These are phyloP conservation scores for Conoideocrella luteorostrata DNA, from an alignment of 2,329 filamentous ascomycete species.

Conservation along the genomic window DNA sequence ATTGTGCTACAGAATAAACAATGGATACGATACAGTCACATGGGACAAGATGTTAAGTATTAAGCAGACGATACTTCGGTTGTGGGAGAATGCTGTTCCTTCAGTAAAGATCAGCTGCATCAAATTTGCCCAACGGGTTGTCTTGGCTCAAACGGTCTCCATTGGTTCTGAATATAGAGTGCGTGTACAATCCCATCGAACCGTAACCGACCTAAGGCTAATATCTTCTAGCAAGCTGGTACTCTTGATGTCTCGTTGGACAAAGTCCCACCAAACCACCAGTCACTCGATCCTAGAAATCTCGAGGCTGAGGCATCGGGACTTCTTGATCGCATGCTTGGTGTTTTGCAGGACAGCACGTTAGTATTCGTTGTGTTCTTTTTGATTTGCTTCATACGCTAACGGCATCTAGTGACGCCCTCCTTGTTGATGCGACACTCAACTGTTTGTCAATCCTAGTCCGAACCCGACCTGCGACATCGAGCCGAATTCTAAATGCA, in stretches of 20 bases:
- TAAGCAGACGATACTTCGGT: constrained; percentile 79
- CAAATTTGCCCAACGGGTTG: constrained; percentile 92
- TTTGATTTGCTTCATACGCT: constrained; percentile 5
- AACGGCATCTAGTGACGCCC: constrained; percentile 59
- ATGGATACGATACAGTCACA: constrained; percentile 69
- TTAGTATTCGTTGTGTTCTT: constrained; percentile 35
- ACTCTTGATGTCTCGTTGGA: constrained; percentile 73
- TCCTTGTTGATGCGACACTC: constrained; percentile 84
- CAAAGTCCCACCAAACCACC: constrained; percentile 77
- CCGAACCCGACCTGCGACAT: constrained; percentile 71
- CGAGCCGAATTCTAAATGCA: constrained; percentile 78
- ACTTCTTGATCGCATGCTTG: constrained; percentile 80
- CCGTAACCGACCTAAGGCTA: constrained; percentile 17
- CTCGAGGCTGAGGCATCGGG: constrained; percentile 92
- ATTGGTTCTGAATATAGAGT: constrained; percentile 76
- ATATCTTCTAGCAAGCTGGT: constrained; percentile 33
- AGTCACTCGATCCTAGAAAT: constrained; percentile 68
- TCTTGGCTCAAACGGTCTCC: constrained; percentile 86
- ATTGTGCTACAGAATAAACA: constrained; percentile 69
- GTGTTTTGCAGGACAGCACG: constrained; percentile 80
- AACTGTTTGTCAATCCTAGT: constrained; percentile 82
- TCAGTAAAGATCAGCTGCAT: constrained; percentile 88
- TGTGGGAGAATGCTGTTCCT: constrained; percentile 75
- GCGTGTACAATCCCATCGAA: constrained; percentile 30
- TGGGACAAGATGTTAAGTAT: constrained; percentile 88